Percentiles rank a stretch among this genome's conserved stretches.
phyloP scores from a whole-genome alignment of 2,329 filamentous ascomycete genomes.

The Paracoccidioides brasiliensis region DNA sequence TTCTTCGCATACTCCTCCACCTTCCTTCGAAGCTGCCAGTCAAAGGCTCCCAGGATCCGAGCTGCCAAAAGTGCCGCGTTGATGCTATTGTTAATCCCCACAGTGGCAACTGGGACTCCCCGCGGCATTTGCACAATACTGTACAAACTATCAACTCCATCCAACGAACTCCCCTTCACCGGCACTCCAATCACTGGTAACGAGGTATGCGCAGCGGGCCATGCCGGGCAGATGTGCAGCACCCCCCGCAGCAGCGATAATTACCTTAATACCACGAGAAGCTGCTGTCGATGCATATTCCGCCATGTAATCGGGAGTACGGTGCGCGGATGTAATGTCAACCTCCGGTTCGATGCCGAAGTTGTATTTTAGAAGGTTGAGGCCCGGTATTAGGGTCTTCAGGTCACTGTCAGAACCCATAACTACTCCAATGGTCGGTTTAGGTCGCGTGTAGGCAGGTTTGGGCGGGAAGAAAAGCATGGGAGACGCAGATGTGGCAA shows the following conservation, averaged over 20 bases:
- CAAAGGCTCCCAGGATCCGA: constrained; percentile 48
- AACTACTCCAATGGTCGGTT: constrained; percentile 31
- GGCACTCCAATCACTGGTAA: constrained; percentile 68
- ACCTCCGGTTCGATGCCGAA: constrained; percentile 33
- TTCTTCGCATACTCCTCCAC: constrained; percentile 31
- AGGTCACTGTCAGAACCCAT: constrained; percentile 39
- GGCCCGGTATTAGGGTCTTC: constrained; percentile 32
- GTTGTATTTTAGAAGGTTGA: constrained; percentile 31
- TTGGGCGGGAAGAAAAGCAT: constrained; percentile 11
- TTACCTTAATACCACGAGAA: constrained; percentile 53
- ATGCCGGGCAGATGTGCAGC: constrained; percentile 65
- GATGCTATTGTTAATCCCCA: constrained; percentile 68
- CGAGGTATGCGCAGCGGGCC: constrained; percentile 53
- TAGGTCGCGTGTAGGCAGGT: constrained; percentile 16
- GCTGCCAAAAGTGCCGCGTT: constrained; percentile 63
- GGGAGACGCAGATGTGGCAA: constrained; percentile 42
- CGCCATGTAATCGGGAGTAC: constrained; percentile 59
- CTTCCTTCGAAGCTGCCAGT: constrained; percentile 28
- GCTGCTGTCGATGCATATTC: constrained; percentile 52
- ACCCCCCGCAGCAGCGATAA: constrained; percentile 64
- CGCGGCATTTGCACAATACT: constrained; percentile 67
- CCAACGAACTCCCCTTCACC: constrained; percentile 58
- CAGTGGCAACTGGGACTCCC: constrained; percentile 58
- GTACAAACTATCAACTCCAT: constrained; percentile 57
- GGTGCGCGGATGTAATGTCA: constrained; percentile 43